These are phyloP conservation scores for Candolleomyces eurysporus DNA, from an alignment of 768 basidiomycete genomes.

Conservation along the genomic window DNA sequence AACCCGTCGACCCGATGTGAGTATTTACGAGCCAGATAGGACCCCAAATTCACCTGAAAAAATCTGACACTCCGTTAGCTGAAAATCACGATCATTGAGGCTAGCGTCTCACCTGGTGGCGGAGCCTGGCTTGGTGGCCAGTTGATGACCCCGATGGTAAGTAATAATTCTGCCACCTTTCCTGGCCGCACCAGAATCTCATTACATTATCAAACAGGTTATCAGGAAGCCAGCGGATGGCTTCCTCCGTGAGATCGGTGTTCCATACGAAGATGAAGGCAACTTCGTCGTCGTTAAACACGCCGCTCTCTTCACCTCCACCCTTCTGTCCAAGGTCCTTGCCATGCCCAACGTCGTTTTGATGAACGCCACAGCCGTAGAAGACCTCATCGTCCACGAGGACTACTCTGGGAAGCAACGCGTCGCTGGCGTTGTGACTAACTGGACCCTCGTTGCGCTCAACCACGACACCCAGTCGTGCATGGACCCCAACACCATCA, in stretches of 20 bases:
- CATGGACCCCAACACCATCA: slow-evolving; percentile 81
- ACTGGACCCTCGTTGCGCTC: slow-evolving; percentile 51
- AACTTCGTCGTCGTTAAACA: slow-evolving; percentile 79
- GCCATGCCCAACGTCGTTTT: slow-evolving; percentile 68
- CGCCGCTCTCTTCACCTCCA: slow-evolving; percentile 79
- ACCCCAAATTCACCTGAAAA: background rate
- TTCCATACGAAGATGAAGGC: slow-evolving; percentile 78
- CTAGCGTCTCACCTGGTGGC: slow-evolving; percentile 76
- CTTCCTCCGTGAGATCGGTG: slow-evolving; percentile 67
- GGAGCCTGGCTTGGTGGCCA: slow-evolving; percentile 80
- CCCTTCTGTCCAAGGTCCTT: slow-evolving; percentile 68
- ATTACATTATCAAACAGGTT: slow-evolving; percentile 39
- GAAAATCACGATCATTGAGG: slow-evolving; percentile 63
- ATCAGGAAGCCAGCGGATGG: slow-evolving; percentile 75
- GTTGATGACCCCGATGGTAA: slow-evolving; percentile 77
- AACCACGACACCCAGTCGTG: slow-evolving; percentile 76
- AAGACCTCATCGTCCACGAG: slow-evolving; percentile 70
- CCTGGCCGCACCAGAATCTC: background rate
- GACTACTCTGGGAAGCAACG: slow-evolving; percentile 55
- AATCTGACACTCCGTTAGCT: slow-evolving; percentile 26
- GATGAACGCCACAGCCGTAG: slow-evolving; percentile 80
- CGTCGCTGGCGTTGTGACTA: slow-evolving; percentile 49
- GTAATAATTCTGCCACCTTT: slow-evolving; percentile 3
- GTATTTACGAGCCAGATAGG: slow-evolving; percentile 9
- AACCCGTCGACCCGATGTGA: slow-evolving; percentile 61